phyloP scores from a whole-genome alignment of 306 rosid species.

The Cucurbita maxima region DNA sequence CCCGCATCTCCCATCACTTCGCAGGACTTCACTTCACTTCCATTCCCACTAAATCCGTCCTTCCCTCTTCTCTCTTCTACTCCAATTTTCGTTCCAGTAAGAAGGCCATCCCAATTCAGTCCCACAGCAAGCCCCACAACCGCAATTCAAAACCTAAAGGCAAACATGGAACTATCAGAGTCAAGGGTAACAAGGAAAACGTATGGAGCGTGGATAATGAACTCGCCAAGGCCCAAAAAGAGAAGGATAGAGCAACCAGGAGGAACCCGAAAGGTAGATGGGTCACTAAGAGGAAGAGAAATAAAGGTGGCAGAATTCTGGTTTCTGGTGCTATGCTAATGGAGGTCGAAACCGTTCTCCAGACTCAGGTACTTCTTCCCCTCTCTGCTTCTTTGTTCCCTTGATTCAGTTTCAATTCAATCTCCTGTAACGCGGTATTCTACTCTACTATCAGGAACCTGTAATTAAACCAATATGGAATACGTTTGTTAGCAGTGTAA shows the following conservation, averaged over 20 bases:
- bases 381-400: not conserved
- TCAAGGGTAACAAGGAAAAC: constrained; percentile 61
- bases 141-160: not conserved
- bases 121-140: constrained; percentile 19
- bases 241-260: constrained; percentile 6
- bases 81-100: constrained; percentile 19
- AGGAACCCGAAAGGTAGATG: constrained; percentile 30
- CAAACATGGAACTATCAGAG: constrained; percentile 6
- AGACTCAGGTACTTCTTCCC: constrained; percentile 46
- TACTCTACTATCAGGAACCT: constrained; percentile 61
- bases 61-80: constrained; percentile 17
- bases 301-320: constrained; percentile 26
- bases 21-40: constrained; percentile 11
- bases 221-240: constrained; percentile 22
- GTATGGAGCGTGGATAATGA: constrained; percentile 87
- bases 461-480: constrained; percentile 81
- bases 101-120: constrained; percentile 10
- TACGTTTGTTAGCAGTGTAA: constrained; percentile 83
- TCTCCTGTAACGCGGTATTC: not conserved
- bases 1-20: not conserved
- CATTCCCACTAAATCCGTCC: constrained; percentile 21
- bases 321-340: constrained; percentile 70
- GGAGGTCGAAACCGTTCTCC: constrained; percentile 81
- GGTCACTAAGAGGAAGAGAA: constrained; percentile 26
- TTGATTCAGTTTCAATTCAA: not conserved